These are phyloP conservation scores for Lentinula raphanica DNA, from an alignment of 768 basidiomycete species.

Conservation along the genomic window DNA sequence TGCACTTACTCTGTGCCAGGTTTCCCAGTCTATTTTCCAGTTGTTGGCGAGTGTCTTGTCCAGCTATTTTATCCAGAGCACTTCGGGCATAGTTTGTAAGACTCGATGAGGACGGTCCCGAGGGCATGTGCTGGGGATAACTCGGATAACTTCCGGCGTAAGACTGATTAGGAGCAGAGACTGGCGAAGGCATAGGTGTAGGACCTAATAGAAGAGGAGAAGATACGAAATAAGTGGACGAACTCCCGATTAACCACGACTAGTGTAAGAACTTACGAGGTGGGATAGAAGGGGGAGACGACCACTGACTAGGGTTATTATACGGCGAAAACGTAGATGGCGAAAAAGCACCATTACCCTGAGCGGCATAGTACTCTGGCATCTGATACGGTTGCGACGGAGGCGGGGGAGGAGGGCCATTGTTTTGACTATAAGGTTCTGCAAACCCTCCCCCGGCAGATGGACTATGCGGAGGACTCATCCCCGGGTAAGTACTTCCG, in stretches of 20 bases:
- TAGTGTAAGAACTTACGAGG: constrained; percentile 29
- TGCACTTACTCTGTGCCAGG: constrained; percentile 52
- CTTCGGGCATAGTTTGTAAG: constrained; percentile 39
- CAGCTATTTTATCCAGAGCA: constrained; percentile 54
- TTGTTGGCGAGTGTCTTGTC: constrained; percentile 43
- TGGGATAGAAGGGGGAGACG: constrained; percentile 24
- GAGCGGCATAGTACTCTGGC: background rate
- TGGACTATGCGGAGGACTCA: constrained; percentile 4
- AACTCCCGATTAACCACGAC: background rate
- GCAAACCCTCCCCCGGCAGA: background rate
- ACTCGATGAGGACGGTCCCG: constrained; percentile 21
- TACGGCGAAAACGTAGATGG: background rate
- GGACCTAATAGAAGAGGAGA: background rate
- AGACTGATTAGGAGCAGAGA: background rate
- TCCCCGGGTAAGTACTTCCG: constrained; percentile 3
- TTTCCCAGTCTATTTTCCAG: constrained; percentile 41
- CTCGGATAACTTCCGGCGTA: background rate
- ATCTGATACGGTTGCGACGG: constrained; percentile 4
- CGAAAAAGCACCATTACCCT: background rate
- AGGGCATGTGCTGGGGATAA: constrained; percentile 13
- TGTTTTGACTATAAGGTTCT: background rate
- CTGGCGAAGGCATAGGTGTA: background rate
- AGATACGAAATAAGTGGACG: background rate
- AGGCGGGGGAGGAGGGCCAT: constrained; percentile 1
- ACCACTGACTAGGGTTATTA: constrained; percentile 11